Percentiles rank a stretch among this genome's conserved stretches.
These are phyloP conservation scores for Euphorbia schlechtendalii DNA, from an alignment of 441 rosid genomes.

Conservation along the genomic window DNA sequence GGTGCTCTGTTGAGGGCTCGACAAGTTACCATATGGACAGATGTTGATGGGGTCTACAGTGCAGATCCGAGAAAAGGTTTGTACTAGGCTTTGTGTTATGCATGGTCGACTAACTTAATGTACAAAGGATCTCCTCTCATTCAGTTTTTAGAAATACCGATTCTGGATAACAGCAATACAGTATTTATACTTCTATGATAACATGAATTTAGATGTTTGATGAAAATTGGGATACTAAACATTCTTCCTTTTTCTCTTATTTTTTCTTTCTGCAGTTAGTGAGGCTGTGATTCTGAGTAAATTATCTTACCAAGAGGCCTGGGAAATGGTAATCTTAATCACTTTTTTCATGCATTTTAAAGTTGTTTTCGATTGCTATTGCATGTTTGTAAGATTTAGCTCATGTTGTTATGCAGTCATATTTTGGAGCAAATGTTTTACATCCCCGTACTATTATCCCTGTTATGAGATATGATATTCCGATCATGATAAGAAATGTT, in stretches of 20 bases:
- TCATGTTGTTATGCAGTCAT: conserved; percentile 59
- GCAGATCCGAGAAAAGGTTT: conserved; percentile 98
- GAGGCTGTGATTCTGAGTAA: conserved; percentile 83
- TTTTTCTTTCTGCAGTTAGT: conserved; percentile 50
- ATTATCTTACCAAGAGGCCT: conserved; percentile 93
- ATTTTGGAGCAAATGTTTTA: conserved; percentile 95
- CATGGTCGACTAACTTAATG: background rate
- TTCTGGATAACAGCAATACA: conserved; percentile 2
- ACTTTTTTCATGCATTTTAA: conserved; percentile 15
- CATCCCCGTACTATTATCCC: conserved; percentile 99
- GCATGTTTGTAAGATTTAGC: conserved; percentile 22
- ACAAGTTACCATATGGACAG: conserved; percentile 97
- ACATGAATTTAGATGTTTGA: conserved; percentile 8
- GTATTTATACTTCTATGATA: conserved; percentile 10
- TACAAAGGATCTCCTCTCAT: background rate
- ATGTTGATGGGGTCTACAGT: conserved; percentile 92
- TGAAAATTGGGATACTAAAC: conserved; percentile 9
- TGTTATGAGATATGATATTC: conserved; percentile 86
- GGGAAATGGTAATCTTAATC: conserved; percentile 82
- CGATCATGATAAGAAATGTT: conserved; percentile 85
- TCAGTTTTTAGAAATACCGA: background rate
- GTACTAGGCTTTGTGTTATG: conserved; percentile 17
- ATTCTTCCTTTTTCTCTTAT: conserved; percentile 3
- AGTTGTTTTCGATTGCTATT: conserved; percentile 15
- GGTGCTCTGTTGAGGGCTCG: conserved; percentile 74